These are phyloP conservation scores for Pulveroboletus sp. DNA, from an alignment of 768 basidiomycete species.

Conservation along the genomic window DNA sequence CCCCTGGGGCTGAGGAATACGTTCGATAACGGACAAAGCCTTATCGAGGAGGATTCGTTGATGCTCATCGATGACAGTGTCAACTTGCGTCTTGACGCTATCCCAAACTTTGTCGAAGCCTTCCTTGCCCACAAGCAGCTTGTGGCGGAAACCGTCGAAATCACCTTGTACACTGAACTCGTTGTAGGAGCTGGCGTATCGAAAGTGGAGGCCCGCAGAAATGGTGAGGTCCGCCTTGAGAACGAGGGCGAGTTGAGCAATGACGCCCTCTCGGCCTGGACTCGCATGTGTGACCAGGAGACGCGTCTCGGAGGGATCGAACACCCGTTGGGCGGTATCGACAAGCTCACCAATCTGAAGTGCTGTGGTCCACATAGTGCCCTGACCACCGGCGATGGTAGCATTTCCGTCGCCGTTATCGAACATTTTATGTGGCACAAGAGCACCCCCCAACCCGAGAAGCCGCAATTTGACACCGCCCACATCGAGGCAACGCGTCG, in stretches of 20 bases:
- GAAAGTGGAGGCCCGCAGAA: conserved; percentile 95
- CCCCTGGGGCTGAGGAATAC: conserved; percentile 57
- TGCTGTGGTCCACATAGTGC: conserved; percentile 98
- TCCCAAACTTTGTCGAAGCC: conserved; percentile 93
- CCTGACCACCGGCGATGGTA: conserved; percentile 97
- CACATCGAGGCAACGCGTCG: conserved; percentile 86
- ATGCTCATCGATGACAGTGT: conserved; percentile 84
- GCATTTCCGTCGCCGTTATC: conserved; percentile 91
- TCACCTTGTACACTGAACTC: conserved; percentile 92
- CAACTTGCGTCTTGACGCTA: conserved; percentile 85
- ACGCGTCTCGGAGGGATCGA: conserved; percentile 89
- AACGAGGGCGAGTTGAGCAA: conserved; percentile 83
- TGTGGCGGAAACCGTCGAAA: conserved; percentile 81
- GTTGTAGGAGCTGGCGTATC: conserved; percentile 93
- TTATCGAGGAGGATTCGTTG: conserved; percentile 88
- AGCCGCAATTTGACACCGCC: conserved; percentile 92
- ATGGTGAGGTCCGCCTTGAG: conserved; percentile 93
- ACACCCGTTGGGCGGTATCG: conserved; percentile 93
- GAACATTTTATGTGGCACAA: conserved; percentile 93
- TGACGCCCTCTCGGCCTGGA: conserved; percentile 88
- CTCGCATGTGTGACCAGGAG: conserved; percentile 89
- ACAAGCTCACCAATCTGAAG: conserved; percentile 97
- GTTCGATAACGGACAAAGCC: conserved; percentile 77
- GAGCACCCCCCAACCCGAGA: conserved; percentile 93
- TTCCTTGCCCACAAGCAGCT: conserved; percentile 73